Evolutionary conservation across 1,139 yeast genomes (phyloP).

Genomic region (Candida glucosophila): DNA sequence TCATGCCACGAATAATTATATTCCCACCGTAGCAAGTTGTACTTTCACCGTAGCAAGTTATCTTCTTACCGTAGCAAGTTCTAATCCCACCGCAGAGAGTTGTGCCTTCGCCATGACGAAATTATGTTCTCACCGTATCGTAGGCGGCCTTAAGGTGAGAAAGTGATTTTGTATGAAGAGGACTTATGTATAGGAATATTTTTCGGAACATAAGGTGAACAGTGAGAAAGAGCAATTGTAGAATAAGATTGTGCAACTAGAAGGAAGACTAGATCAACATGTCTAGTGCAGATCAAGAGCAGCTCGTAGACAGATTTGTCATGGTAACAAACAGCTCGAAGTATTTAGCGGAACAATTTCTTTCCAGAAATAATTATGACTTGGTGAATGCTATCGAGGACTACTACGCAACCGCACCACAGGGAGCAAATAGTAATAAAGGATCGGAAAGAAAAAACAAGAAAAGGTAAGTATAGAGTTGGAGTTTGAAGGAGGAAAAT

Average conservation of each 20-base stretch:
- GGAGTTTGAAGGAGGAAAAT: conserved; percentile 6
- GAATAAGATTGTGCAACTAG: background rate
- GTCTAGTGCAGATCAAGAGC: conserved; percentile 13
- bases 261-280: conserved; percentile 6
- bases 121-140: background rate
- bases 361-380: conserved; percentile 30
- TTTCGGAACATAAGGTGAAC: background rate
- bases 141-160: background rate
- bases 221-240: background rate
- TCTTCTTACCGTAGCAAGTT: too few relatives aligned
- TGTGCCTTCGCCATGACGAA: too few relatives aligned
- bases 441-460: conserved; percentile 2
- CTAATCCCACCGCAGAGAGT: too few relatives aligned
- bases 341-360: conserved; percentile 35
- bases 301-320: conserved; percentile 44
- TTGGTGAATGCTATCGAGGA: conserved; percentile 36
- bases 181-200: background rate
- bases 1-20: too few relatives aligned
- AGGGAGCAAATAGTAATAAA: conserved; percentile 3
- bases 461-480: conserved; percentile 5
- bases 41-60: too few relatives aligned
- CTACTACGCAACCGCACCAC: conserved; percentile 17
- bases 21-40: too few relatives aligned
- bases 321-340: conserved; percentile 29
- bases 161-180: background rate